Base-by-base conservation (phyloP, 495 filamentous ascomycete genomes). In the Xylaria acuta region DNA sequence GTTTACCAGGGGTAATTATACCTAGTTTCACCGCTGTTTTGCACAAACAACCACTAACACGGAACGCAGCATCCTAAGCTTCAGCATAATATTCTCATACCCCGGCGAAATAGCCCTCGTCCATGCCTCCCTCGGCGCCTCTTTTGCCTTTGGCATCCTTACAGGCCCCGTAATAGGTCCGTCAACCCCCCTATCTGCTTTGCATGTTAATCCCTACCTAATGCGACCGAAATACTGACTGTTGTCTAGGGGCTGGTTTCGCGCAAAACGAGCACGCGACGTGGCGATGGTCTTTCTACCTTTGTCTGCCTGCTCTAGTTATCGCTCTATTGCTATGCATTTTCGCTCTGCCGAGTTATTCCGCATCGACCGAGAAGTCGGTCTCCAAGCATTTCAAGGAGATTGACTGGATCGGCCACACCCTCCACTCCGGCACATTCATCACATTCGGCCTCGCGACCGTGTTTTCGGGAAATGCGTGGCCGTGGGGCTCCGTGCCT, bases 281-380 rank as follows among this genome's bases (percentile, higher is more conserved):
- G 14, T 89, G 86, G 87, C 78, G 88, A 49, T 89, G 88, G 89
- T 73, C 86, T 7, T 92, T 92, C 73, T 93, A 91, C 76, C 86
- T 93, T 73, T 90, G 91, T 64, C 84, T 92, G 9, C 79, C 81
- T 43, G 78, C 92, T 32, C 86, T 86, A 5, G 89, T 69, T 16
- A 70, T 86, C 30, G 85, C 84, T 53, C 77, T 86, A 3, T 84
- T 86, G 0, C 82, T 88, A 32, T 90, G 86, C 73, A 47, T 90
- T 58, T 83, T 88, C 68, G 73, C 87, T 30, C 75, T 90, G 0
- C 89, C 88, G 1, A 75, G 75, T 5, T 76, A 78, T 27, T 80
- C 86, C 54, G 85, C 88, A 1, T 81, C 82, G 16, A 80, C 82
- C 2, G 75, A 75, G 12, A 78, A 76, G 6, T 53, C 76, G 0